Conservation (phyloP, 352 stramenopile genomes). For the Globisporangium lucens region DNA sequence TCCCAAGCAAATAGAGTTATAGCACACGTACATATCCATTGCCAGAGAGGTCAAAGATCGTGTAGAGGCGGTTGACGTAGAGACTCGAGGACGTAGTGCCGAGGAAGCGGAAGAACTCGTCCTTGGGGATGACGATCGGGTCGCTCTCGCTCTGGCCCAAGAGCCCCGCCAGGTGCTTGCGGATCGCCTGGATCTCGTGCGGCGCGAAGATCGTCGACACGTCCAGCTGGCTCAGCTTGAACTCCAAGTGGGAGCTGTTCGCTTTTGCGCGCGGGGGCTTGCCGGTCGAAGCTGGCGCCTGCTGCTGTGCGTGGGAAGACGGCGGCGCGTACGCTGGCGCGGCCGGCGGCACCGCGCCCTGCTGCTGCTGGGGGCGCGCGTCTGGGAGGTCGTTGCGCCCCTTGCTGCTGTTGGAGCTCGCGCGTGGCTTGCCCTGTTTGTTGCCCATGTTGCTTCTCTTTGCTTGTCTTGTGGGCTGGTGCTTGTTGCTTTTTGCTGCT, state of each 20-base stretch:
- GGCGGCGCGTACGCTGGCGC: slow-evolving; percentile 3
- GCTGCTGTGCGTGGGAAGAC: slow-evolving; percentile 10
- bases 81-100: slow-evolving; percentile 66
- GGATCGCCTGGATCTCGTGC: slow-evolving; percentile 77
- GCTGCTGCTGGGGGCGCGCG: slow-evolving; percentile 14
- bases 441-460: slow-evolving; percentile 56
- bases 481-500: not conserved
- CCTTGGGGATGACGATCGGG: slow-evolving; percentile 73
- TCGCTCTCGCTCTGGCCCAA: slow-evolving; percentile 66
- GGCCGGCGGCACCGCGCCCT: slow-evolving; percentile 2
- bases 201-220: slow-evolving; percentile 71
- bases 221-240: slow-evolving; percentile 71
- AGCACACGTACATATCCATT: slow-evolving; percentile 52
- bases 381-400: slow-evolving; percentile 18
- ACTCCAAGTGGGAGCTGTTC: slow-evolving; percentile 50
- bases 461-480: not conserved
- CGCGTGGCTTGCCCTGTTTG: slow-evolving; percentile 71
- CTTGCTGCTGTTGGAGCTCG: slow-evolving; percentile 21
- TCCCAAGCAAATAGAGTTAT: too few species aligned
- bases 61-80: slow-evolving; percentile 84
- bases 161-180: slow-evolving; percentile 66
- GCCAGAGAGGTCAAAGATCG: slow-evolving; percentile 80
- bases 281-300: slow-evolving; percentile 6
- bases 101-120: slow-evolving; percentile 86
- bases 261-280: slow-evolving; percentile 21